phyloP scores from a whole-genome alignment of 208 protist genomes.

The Leptomonas pyrrhocoris region DNA sequence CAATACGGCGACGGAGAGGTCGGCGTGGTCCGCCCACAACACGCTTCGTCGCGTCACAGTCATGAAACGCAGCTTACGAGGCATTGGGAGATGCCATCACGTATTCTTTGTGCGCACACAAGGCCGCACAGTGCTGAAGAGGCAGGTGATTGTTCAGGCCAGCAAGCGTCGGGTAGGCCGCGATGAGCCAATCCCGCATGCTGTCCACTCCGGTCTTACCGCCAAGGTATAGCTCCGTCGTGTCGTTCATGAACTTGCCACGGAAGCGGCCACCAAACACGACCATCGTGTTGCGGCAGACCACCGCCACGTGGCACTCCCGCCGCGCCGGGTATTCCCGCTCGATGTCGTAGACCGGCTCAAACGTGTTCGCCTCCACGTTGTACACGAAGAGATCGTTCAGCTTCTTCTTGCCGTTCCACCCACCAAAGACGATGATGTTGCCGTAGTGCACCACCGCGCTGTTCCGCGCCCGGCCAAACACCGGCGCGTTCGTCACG shows the following conservation, averaged over 20 bases:
- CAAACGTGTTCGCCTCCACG: conserved; percentile 77
- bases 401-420: conserved; percentile 89
- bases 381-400: conserved; percentile 88
- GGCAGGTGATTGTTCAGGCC: conserved; percentile 39
- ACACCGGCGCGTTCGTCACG: conserved; percentile 39
- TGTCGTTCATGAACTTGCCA: conserved; percentile 87
- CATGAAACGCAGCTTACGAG: neutral
- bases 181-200: conserved; percentile 68
- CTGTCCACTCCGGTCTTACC: conserved; percentile 55
- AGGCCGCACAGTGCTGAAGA: conserved; percentile 34
- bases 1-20: too few relatives aligned
- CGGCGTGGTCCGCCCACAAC: too few relatives aligned
- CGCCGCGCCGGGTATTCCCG: conserved; percentile 74
- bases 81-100: neutral
- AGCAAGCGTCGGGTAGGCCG: conserved; percentile 29
- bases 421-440: conserved; percentile 87
- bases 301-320: conserved; percentile 86
- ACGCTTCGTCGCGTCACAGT: too few relatives aligned
- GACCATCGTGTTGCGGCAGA: conserved; percentile 88
- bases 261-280: conserved; percentile 90
- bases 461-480: conserved; percentile 87
- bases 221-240: conserved; percentile 72
- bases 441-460: conserved; percentile 82
- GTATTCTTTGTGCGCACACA: conserved; percentile 26
- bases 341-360: conserved; percentile 62